Evolutionary conservation across 257 asterid species (phyloP).

Genomic region (Fraxinus excelsior): DNA sequence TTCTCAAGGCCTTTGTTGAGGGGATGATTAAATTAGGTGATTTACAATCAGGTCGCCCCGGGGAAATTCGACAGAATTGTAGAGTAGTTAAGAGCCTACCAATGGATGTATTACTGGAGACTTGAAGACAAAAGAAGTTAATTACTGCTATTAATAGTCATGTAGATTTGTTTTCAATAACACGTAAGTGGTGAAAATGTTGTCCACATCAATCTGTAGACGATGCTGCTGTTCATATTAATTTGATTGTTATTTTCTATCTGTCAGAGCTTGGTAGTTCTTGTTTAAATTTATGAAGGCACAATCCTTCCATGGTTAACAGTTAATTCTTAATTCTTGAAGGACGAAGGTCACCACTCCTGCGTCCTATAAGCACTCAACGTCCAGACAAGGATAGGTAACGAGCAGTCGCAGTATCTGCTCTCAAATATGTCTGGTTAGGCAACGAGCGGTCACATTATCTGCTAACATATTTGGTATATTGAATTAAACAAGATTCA

Average conservation of each 20-base stretch:
- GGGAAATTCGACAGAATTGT: conserved; percentile 70
- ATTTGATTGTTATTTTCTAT: not conserved
- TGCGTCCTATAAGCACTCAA: too few relatives aligned
- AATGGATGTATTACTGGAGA: conserved; percentile 15
- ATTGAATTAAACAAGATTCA: too few relatives aligned
- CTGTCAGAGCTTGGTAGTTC: not conserved
- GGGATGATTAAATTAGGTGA: conserved; percentile 87
- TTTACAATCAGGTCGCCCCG: conserved; percentile 55
- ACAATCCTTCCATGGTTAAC: not conserved
- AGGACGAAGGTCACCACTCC: too few relatives aligned
- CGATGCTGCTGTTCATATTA: not conserved
- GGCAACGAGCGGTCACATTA: too few relatives aligned
- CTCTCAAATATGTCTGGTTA: too few relatives aligned
- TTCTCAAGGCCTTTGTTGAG: conserved; percentile 57
- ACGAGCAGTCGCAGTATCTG: too few relatives aligned
- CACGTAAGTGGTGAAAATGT: not conserved
- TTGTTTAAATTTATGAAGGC: not conserved
- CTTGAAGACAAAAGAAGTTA: conserved; percentile 1
- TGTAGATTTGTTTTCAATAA: too few relatives aligned
- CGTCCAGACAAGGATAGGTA: too few relatives aligned
- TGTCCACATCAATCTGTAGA: not conserved
- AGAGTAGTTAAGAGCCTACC: conserved; percentile 48
- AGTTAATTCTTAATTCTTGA: too few relatives aligned
- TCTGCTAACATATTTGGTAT: too few relatives aligned
- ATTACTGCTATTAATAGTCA: not conserved